Conservation (phyloP, 306 rosid species). For the Acacia acuminata region DNA sequence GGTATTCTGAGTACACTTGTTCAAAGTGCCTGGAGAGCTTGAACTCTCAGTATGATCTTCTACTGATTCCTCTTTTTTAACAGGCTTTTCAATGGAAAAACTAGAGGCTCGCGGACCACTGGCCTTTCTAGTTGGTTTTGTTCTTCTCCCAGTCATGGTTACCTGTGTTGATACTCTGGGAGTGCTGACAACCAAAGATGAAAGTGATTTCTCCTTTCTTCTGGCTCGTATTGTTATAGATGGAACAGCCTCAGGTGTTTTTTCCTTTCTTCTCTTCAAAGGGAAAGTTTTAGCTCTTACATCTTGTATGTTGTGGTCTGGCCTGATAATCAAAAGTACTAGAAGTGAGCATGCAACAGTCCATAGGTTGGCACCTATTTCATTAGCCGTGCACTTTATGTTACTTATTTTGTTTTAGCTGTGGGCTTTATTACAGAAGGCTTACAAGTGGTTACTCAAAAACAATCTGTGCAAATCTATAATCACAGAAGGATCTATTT, state of each 20-base stretch:
- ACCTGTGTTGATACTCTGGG: slow-evolving; percentile 61
- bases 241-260: slow-evolving; percentile 46
- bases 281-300: slow-evolving; percentile 75
- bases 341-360: slow-evolving; percentile 18
- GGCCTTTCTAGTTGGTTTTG: slow-evolving; percentile 62
- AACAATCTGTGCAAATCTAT: neutral
- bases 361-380: neutral
- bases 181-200: slow-evolving; percentile 70
- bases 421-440: slow-evolving; percentile 3
- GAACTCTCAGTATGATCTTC: slow-evolving; percentile 51
- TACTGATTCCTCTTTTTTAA: slow-evolving; percentile 45
- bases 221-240: slow-evolving; percentile 48
- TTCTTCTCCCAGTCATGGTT: slow-evolving; percentile 60
- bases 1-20: slow-evolving; percentile 45
- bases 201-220: slow-evolving; percentile 73
- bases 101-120: slow-evolving; percentile 46
- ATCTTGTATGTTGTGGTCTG: slow-evolving; percentile 66
- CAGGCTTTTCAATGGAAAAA: slow-evolving; percentile 48
- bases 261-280: slow-evolving; percentile 46
- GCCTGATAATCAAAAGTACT: slow-evolving; percentile 48
- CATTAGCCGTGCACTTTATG: neutral
- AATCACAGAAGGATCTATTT: neutral
- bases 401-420: neutral
- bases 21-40: slow-evolving; percentile 51
- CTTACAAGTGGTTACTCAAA: slow-evolving; percentile 1